Percentiles rank a stretch among this genome's conserved stretches.
These are phyloP conservation scores for Aspergillus ostianus DNA, from an alignment of 495 filamentous ascomycete species.

Conservation along the genomic window DNA sequence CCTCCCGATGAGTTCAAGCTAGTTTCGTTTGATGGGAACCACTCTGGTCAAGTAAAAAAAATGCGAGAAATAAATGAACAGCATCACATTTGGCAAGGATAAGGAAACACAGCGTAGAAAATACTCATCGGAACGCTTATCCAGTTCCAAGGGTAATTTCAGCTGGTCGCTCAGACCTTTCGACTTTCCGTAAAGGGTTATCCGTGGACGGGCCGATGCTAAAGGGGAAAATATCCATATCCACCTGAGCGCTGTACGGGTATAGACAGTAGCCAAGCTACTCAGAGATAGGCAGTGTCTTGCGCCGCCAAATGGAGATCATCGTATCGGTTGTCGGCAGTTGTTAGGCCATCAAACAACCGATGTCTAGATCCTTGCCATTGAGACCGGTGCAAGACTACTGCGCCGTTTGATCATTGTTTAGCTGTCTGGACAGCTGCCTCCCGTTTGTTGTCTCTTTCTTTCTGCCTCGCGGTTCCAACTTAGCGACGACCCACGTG, in stretches of 20 bases:
- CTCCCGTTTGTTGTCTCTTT: neutral
- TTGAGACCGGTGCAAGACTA: neutral
- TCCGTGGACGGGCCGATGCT: constrained; percentile 4
- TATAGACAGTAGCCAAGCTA: neutral
- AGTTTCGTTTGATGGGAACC: neutral
- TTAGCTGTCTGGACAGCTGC: constrained; percentile 1
- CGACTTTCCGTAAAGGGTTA: constrained; percentile 9
- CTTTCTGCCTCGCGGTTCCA: neutral
- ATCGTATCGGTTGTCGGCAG: constrained; percentile 7
- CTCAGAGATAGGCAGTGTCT: neutral
- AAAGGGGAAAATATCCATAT: constrained; percentile 7
- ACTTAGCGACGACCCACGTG: neutral
- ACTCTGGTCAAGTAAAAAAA: neutral
- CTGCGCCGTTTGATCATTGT: neutral
- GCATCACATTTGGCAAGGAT: neutral
- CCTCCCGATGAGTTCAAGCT: neutral
- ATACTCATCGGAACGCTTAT: neutral
- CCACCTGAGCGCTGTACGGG: constrained; percentile 9
- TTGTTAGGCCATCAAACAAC: constrained; percentile 1
- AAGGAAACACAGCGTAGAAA: neutral
- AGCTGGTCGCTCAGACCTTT: constrained; percentile 5
- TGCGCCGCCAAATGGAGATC: neutral
- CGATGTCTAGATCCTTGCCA: constrained; percentile 7
- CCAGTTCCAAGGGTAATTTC: neutral
- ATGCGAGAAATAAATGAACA: neutral